phyloP scores from a whole-genome alignment of 1,284 basidiomycete species.

The Cutaneotrichosporon mucoides region DNA sequence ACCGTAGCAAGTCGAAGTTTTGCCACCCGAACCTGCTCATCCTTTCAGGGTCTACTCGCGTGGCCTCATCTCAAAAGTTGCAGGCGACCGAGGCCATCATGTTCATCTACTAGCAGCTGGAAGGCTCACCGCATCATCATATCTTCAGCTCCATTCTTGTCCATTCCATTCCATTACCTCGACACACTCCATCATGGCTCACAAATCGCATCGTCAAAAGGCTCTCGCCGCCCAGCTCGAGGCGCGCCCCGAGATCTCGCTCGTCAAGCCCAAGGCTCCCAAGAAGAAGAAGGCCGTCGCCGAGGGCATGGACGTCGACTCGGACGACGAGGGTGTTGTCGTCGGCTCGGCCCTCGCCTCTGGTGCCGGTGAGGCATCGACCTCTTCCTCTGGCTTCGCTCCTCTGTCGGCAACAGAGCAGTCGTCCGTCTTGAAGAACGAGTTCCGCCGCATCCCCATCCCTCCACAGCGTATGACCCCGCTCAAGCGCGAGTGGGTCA shows the following conservation, averaged over 20 bases:
- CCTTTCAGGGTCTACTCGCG: background rate
- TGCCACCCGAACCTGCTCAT: conserved; percentile 5
- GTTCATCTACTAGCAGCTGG: too few species aligned
- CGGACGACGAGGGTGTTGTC: conserved; percentile 32
- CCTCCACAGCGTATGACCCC: conserved; percentile 98
- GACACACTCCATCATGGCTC: conserved; percentile 30
- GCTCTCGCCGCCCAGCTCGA: conserved; percentile 48
- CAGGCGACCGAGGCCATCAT: background rate
- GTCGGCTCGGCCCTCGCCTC: conserved; percentile 19
- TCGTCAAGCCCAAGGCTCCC: conserved; percentile 32
- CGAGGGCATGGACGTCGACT: conserved; percentile 25
- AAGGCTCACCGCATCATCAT: background rate
- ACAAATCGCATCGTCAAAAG: conserved; percentile 50
- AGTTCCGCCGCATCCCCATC: conserved; percentile 77
- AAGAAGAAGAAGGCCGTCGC: conserved; percentile 13
- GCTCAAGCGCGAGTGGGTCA: conserved; percentile 94
- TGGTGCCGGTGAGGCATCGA: conserved; percentile 14
- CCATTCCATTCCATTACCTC: too few species aligned
- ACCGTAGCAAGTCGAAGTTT: background rate
- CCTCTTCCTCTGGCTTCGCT: conserved; percentile 42
- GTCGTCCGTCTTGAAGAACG: conserved; percentile 57
- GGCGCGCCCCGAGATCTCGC: conserved; percentile 41
- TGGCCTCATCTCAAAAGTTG: conserved; percentile 10
- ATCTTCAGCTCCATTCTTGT: background rate
- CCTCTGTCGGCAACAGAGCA: conserved; percentile 35